Base-by-base conservation (phyloP, 192 early-diverging fungal species). In the Coemansia sp. region DNA sequence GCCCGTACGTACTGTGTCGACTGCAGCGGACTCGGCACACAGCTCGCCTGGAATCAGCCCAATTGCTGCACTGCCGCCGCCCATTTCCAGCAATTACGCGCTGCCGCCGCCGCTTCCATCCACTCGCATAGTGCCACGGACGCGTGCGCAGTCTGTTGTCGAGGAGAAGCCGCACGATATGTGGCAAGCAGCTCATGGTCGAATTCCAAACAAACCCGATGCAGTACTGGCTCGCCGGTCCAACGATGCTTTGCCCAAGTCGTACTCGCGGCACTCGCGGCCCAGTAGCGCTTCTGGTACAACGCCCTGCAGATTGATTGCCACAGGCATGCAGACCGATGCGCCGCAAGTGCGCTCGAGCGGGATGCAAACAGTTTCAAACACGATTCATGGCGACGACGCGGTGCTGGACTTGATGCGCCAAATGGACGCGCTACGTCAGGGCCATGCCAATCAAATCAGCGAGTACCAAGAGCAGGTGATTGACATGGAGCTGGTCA, bases 401-500 rank as follows among this genome's bases (percentile, higher is more conserved):
- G 71, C 77, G 9, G 77, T 80, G 6, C 53, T 80, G 26, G 72
- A 74, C 21, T 54, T 80, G 46, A 74, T 80, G 77, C 71, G 71
- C 23, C 77, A 71, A 58, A 64, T 80, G 65, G 77, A 80, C 36
- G 37, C 26, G 3, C 49, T 70, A 51, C 77, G 77, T 11, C 63
- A 50, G 46, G 57, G 52, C 5, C 77, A 80, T 49, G 63, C 77
- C 0, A 66, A 73, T 31, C 77, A 80, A 56, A 71, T 80, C 61
- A 65, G 60, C 24, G 77, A 73, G 59, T 80, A 80, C 65, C 77
- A 80, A 62, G 77, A 80, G 56, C 77, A 80, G 37, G 71, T 74
- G 0, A 51, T 80, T 1, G 77, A 80, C 31, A 58, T 80, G 37
- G 77, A 80, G 58, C 68, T 80, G 42, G 12, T 65, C 24, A 74